Base-by-base conservation (phyloP, 176 grass and related monocot genomes). In the Musa itinerans region DNA sequence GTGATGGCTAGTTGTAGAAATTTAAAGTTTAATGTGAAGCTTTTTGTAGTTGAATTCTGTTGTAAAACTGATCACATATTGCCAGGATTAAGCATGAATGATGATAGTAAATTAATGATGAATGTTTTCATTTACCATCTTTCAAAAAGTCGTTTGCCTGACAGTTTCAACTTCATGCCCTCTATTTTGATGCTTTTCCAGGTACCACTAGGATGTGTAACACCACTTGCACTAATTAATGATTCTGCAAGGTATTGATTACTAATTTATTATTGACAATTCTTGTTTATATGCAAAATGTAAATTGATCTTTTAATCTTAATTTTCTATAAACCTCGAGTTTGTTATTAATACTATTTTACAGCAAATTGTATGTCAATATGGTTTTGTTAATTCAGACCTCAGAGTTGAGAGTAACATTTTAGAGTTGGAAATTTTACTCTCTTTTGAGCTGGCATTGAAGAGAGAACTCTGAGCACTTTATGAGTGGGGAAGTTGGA, bases 121-220 rank as follows among this genome's bases (percentile, higher is more conserved):
- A 43, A 43, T 43, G 34, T 43, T 43, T 43, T 5, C 34, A 43
- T 43, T 43, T 6, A 5, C 34, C 34, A 43, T 43, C 34, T 43
- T 43, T 50, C 52, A 78, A 78, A 65, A 78, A 24, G 20, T 52
- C 14, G 17, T 10, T 52, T 54, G 16, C 15, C 17, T 5, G 9
- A 68, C 4, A 6, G 34, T 43, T 43, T 43, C 34, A 43, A 43
- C 34, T 43, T 43, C 34, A 43, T 43, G 34, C 34, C 34, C 34
- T 6, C 34, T 43, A 43, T 5, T 56, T 75, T 68, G 20, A 52
- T 83, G 24, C 50, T 62, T 85, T 75, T 77, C 29, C 74, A 98
- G 94, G 95, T 98, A 20, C 85, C 90, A 10, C 76, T 98, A 72
- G 95, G 95, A 14, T 98, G 87, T 62, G 95, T 98, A 78, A 98